Evolutionary conservation across 2,329 filamentous ascomycete species (phyloP).

Genomic region (Botrytis hyacinthi): DNA sequence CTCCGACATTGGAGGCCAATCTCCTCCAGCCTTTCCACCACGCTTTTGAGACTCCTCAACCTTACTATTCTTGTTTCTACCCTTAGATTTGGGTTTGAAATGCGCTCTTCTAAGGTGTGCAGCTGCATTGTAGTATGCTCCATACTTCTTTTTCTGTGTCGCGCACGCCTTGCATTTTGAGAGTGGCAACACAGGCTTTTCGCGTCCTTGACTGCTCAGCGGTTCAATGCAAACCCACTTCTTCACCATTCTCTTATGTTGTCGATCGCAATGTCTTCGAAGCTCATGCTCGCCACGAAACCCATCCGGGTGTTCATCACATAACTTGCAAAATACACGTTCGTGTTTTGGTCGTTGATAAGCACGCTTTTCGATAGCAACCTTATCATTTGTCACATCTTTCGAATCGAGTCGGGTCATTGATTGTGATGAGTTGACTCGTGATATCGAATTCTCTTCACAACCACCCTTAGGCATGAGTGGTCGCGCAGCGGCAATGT

Average conservation of each 20-base stretch:
- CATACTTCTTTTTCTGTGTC: constrained; percentile 79
- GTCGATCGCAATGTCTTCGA: constrained; percentile 63
- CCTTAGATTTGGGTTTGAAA: constrained; percentile 66
- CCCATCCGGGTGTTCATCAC: constrained; percentile 78
- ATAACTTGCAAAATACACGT: constrained; percentile 60
- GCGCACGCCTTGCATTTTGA: constrained; percentile 66
- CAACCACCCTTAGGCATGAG: constrained; percentile 37
- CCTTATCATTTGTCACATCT: constrained; percentile 37
- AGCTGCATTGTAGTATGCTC: constrained; percentile 91
- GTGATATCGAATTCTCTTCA: constrained; percentile 33
- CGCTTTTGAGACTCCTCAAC: constrained; percentile 46
- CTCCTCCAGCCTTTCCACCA: constrained; percentile 53
- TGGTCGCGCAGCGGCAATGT: constrained; percentile 33
- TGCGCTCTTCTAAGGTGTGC: constrained; percentile 86
- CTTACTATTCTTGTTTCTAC: constrained; percentile 42
- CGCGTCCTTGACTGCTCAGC: constrained; percentile 48
- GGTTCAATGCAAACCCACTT: constrained; percentile 61
- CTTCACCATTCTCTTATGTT: constrained; percentile 59
- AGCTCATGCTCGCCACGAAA: constrained; percentile 91
- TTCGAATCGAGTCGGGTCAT: constrained; percentile 36
- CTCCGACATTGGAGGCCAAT: constrained; percentile 56
- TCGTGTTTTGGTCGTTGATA: constrained; percentile 40
- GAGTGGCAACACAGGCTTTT: constrained; percentile 61
- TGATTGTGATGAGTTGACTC: constrained; percentile 35
- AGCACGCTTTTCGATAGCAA: constrained; percentile 36